Base-by-base conservation (phyloP, 1,284 basidiomycete species). In the Trametes hirsuta region DNA sequence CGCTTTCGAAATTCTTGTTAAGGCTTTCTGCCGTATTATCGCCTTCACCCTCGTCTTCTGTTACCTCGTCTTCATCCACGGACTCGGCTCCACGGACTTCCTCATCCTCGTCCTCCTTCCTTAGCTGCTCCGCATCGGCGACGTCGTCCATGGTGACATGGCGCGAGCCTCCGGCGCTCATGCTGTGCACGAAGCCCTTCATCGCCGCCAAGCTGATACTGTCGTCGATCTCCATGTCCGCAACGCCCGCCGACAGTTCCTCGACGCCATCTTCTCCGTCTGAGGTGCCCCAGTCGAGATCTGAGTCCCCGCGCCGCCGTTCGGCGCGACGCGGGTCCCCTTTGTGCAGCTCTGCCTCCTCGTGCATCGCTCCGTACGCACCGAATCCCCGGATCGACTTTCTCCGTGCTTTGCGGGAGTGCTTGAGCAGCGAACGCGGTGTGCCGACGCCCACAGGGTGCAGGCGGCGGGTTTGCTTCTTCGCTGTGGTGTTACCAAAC, bases 61-160 rank as follows among this genome's bases (percentile, higher is more conserved):
- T 74, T 8, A 8, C 30, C 30, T 30, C 30, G 30, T 80, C 81
- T 61, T 88, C 87, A 57, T 88, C 87, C 6, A 62, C 67, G 39
- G 64, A 63, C 44, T 68, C 69, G 11, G 55, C 52, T 2, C 59
- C 64, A 21, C 61, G 58, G 9, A 34, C 44, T 1, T 48, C 69
- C 36, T 72, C 76, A 44, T 75, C 75, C 46, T 81, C 82, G 64
- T 90, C 87, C 63, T 90, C 88, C 47, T 61, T 63, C 57, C 66
- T 72, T 71, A 90, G 83, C 64, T 70, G 73, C 58, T 79, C 78
- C 55, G 73, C 78, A 69, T 88, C 87, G 47, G 75, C 80, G 24
- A 91, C 67, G 74, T 92, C 90, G 67, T 86, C 87, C 74, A 86
- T 84, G n/a, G 84, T 87, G 44, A 82, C 72, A 64, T 82, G 81